Evolutionary conservation across 1,284 basidiomycete species (phyloP).

Genomic region (Golubevia sp.): DNA sequence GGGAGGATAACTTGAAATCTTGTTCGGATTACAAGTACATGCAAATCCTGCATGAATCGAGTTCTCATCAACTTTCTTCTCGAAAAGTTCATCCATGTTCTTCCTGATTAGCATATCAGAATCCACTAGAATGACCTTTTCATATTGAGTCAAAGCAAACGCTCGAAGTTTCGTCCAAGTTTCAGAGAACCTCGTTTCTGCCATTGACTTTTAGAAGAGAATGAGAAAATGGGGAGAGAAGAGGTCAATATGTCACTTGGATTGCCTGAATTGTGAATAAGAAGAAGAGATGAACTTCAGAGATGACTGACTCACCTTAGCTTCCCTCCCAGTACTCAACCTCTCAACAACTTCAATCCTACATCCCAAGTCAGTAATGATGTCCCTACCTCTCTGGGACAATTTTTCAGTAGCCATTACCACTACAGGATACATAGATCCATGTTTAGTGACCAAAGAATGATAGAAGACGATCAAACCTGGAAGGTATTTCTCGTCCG

Average conservation of each 20-base stretch:
- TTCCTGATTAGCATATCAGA: constrained; percentile 85
- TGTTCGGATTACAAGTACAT: constrained; percentile 90
- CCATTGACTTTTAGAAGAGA: constrained; percentile 11
- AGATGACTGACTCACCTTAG: constrained; percentile 9
- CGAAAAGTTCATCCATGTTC: constrained; percentile 91
- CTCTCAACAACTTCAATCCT: constrained; percentile 27
- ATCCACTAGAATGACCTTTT: constrained; percentile 84
- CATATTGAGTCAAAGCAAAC: constrained; percentile 42
- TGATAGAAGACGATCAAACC: constrained; percentile 40
- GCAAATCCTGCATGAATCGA: constrained; percentile 81
- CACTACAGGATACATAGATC: constrained; percentile 31
- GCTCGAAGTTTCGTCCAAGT: constrained; percentile 59
- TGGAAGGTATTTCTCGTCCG: constrained; percentile 39
- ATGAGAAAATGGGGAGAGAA: background rate
- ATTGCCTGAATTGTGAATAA: background rate
- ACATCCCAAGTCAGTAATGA: constrained; percentile 25
- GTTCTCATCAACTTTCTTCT: constrained; percentile 68
- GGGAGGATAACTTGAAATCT: constrained; percentile 78
- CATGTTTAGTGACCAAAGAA: constrained; percentile 26
- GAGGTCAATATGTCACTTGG: background rate
- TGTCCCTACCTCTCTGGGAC: constrained; percentile 12
- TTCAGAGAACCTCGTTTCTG: constrained; percentile 38
- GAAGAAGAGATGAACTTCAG: background rate
- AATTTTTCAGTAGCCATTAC: constrained; percentile 37
- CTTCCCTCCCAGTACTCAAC: constrained; percentile 15